A percentile compares a stretch with the other conserved stretches of the same genome.
These are phyloP conservation scores for Elymus sibiricus DNA, from an alignment of 176 grass and related monocot genomes.

Conservation along the genomic window DNA sequence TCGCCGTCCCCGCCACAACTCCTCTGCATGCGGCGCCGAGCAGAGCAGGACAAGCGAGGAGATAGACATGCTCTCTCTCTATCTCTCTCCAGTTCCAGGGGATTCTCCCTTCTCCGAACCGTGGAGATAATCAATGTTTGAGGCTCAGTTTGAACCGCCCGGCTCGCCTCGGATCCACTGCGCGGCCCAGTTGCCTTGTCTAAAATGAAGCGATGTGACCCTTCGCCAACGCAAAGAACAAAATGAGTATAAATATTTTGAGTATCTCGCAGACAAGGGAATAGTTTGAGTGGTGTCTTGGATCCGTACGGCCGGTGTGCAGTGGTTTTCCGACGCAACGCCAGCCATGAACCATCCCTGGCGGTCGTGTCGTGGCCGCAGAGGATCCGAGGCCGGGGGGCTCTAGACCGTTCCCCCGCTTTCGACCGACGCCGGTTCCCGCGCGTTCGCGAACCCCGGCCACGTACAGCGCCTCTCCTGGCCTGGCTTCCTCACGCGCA, in stretches of 20 bases:
- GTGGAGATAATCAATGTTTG: background rate
- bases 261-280: background rate
- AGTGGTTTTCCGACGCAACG: background rate
- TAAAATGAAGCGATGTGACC: background rate
- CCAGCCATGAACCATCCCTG: background rate
- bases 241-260: background rate
- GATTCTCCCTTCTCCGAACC: background rate
- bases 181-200: background rate
- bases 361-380: conserved; percentile 4
- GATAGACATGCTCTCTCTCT: conserved; percentile 3
- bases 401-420: conserved; percentile 46
- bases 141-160: conserved; percentile 2
- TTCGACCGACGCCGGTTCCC: conserved; percentile 43
- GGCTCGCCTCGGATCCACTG: conserved; percentile 26
- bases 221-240: background rate
- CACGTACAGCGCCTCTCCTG: conserved; percentile 27
- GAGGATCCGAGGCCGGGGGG: conserved; percentile 22
- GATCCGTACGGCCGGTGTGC: background rate
- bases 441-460: conserved; percentile 26
- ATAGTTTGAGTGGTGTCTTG: background rate
- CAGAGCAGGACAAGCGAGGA: background rate
- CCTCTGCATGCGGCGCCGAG: background rate
- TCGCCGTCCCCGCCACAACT: background rate
- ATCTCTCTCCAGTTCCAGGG: background rate
- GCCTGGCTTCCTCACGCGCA: background rate